Evolutionary conservation across 371 early-diverging fungal genomes (phyloP), one percentile per base, ranked within the genome.

Genomic region (Mucor lusitanicus): DNA sequence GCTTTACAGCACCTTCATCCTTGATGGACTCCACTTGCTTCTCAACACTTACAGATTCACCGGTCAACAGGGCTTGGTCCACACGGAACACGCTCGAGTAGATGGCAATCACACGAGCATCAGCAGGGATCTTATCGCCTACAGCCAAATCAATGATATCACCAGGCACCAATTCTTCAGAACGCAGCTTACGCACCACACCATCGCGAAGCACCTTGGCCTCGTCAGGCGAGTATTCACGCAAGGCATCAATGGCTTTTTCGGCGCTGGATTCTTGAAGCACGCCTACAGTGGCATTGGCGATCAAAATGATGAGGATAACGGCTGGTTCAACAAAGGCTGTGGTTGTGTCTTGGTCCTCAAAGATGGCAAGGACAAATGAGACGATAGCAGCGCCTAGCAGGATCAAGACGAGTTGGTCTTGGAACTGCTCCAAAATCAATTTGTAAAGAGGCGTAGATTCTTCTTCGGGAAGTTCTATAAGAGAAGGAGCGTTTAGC

Each of bases 281-380:
- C 23, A 98, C 97, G 56, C 99, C 99, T 42, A 99, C 97, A 15
- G 93, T 90, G 4, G 99, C 98, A 75, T 99, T 99, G 55, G 97
- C 97, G 74, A 99, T 94, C 69, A 99, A 80, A 72, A 99, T 98
- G 50, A 99, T 83, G 65, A 98, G 80, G 71, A 99, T 98, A 39
- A 99, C 99, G 63, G 94, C 80, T 4, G 99, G 98, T 85, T 99
- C 99, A 44, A 98, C 99, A 84, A 93, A 98, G 8, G 98, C 97
- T 0, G 95, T 92, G 32, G 83, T 71, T n/a, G 73, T 57, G 37
- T 76, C 84, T 64, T 79, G 81, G 50, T 92, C 94, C 72, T 97
- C 99, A 63, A 97, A 85, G 13, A 92, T 76, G 44, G 99, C 98
- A 27, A 99, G 85, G 17, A 92, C 93, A 74, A 98, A 94, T 27